Evolutionary conservation across 2,329 filamentous ascomycete genomes (phyloP).

Genomic region (Cladobotryum mycophilum): DNA sequence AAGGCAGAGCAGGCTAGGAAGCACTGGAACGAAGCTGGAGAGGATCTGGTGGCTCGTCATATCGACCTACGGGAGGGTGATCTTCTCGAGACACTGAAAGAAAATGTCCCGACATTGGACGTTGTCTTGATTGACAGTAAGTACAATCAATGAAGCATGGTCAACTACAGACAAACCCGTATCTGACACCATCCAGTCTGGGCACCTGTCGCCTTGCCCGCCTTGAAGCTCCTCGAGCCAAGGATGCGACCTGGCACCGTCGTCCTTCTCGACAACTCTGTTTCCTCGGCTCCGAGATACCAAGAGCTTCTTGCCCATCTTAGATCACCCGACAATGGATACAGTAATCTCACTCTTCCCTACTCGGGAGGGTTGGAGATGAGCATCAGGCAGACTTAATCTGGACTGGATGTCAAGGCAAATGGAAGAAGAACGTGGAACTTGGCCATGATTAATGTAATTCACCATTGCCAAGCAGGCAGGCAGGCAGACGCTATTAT

Average conservation of each 20-base stretch:
- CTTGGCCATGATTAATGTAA: too few species aligned
- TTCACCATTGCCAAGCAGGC: too few species aligned
- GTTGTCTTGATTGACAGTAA: constrained; percentile 55
- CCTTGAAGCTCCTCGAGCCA: constrained; percentile 40
- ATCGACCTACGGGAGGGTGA: constrained; percentile 55
- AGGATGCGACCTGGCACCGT: constrained; percentile 40
- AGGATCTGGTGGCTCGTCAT: constrained; percentile 36
- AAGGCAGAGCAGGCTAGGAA: constrained; percentile 47
- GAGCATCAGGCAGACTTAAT: background rate
- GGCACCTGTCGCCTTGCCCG: constrained; percentile 47
- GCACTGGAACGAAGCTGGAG: constrained; percentile 47
- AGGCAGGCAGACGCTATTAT: too few species aligned
- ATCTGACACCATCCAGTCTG: constrained; percentile 38
- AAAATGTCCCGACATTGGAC: constrained; percentile 7
- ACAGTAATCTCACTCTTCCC: constrained; percentile 31
- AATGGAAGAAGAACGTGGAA: background rate
- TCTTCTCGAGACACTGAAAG: constrained; percentile 45
- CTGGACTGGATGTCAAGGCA: background rate
- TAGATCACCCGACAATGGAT: constrained; percentile 39
- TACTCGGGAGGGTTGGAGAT: constrained; percentile 26
- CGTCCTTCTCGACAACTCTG: constrained; percentile 44
- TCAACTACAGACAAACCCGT: too few species aligned
- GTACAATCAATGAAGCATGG: background rate
- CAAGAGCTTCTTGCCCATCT: constrained; percentile 42
- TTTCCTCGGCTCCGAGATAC: constrained; percentile 34